Percentiles rank a stretch among this genome's conserved stretches.
Evolutionary conservation across 352 stramenopile genomes (phyloP).

Genomic region (Pythium phragmiticola): DNA sequence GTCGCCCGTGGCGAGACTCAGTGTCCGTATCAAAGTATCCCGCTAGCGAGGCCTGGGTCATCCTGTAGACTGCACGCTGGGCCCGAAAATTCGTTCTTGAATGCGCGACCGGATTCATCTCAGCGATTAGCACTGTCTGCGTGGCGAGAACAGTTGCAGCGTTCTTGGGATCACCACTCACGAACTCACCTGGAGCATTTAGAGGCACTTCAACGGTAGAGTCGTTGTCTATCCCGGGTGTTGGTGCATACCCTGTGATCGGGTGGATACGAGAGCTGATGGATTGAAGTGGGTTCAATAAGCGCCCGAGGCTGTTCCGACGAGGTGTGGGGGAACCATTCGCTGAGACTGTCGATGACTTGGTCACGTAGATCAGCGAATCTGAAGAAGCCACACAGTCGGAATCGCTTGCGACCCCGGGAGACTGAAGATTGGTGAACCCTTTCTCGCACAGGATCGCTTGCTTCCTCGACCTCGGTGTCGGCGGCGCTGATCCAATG

Average conservation of each 20-base stretch:
- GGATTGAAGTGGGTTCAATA: conserved; percentile 5
- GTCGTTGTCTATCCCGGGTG: background rate
- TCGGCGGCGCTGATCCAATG: background rate
- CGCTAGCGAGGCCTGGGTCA: conserved; percentile 36
- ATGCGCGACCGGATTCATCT: background rate
- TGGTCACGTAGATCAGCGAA: background rate
- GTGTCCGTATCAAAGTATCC: conserved; percentile 43
- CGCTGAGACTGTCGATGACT: background rate
- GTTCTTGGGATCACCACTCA: background rate
- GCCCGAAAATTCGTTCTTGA: conserved; percentile 5
- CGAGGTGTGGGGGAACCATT: background rate
- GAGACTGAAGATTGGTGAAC: background rate
- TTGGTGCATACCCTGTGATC: conserved; percentile 16
- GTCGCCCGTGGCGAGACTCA: conserved; percentile 35
- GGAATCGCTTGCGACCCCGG: background rate
- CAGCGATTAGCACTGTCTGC: conserved; percentile 16
- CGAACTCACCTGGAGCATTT: too few species aligned
- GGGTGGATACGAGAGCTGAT: conserved; percentile 17
- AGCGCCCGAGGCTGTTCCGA: conserved; percentile 13
- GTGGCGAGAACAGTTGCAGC: background rate
- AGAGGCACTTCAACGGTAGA: background rate
- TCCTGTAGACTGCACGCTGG: conserved; percentile 20
- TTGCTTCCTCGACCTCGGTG: background rate
- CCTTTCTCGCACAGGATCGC: background rate
- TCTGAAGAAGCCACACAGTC: background rate